Percentiles rank a stretch among this genome's conserved stretches.
Conservation (phyloP, 768 basidiomycete species). For the Calocera viscosa region DNA sequence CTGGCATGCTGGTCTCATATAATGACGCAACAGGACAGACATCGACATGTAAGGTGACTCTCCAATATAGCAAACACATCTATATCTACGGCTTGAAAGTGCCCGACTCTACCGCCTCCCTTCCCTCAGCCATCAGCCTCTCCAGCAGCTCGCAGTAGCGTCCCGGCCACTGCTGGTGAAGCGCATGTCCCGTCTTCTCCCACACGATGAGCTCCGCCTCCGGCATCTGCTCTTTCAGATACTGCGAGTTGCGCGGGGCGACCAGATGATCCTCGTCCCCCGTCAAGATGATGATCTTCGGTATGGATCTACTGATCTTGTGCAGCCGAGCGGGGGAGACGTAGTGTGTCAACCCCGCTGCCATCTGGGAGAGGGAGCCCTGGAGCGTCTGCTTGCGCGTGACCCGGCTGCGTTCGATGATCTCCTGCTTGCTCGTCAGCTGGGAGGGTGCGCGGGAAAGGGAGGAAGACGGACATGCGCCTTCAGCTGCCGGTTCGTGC, state of each 20-base stretch:
- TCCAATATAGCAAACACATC: not conserved
- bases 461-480: constrained; percentile 32
- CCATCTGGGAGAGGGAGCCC: constrained; percentile 62
- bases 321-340: constrained; percentile 39
- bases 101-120: constrained; percentile 8
- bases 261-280: constrained; percentile 51
- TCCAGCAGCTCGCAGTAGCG: constrained; percentile 48
- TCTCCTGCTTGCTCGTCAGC: constrained; percentile 14
- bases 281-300: constrained; percentile 55
- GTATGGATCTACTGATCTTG: constrained; percentile 41
- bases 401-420: constrained; percentile 35
- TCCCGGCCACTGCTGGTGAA: constrained; percentile 38
- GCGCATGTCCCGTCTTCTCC: constrained; percentile 51
- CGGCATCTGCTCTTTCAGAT: constrained; percentile 46
- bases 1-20: too few species aligned
- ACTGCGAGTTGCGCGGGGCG: constrained; percentile 36
- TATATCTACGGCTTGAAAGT: not conserved
- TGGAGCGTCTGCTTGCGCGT: constrained; percentile 47
- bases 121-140: constrained; percentile 43
- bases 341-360: constrained; percentile 50
- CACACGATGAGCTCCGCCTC: constrained; percentile 44
- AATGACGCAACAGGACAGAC: not conserved
- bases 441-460: not conserved
- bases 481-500: constrained; percentile 55
- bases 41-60: not conserved